phyloP scores from a whole-genome alignment of 805 yeast genomes.

The Komagataella mondaviorum region DNA sequence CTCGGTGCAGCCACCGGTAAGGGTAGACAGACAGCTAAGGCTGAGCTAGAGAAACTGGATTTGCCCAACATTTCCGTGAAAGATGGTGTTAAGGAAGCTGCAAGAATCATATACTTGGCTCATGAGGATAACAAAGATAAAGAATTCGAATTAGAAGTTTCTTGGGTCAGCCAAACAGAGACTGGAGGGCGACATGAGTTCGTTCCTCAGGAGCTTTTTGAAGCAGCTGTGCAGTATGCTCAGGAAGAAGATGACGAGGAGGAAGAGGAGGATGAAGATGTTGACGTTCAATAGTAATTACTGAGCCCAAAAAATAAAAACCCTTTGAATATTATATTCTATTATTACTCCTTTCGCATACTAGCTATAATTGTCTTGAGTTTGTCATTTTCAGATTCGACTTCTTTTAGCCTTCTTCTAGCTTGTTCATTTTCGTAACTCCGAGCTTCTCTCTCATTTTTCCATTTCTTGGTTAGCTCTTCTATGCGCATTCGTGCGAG shows the following conservation, averaged over 20 bases:
- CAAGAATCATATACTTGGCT: slow-evolving; percentile 82
- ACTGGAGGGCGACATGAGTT: slow-evolving; percentile 71
- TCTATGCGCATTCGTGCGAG: slow-evolving; percentile 43
- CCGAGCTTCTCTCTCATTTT: slow-evolving; percentile 58
- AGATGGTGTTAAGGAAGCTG: slow-evolving; percentile 90
- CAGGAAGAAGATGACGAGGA: slow-evolving; percentile 75
- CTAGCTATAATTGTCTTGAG: slow-evolving; percentile 9
- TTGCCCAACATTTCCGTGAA: slow-evolving; percentile 51
- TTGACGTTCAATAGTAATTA: slow-evolving; percentile 8
- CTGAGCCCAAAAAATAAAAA: not conserved
- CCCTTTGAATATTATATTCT: not conserved
- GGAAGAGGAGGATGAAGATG: slow-evolving; percentile 44
- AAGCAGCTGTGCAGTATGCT: slow-evolving; percentile 77
- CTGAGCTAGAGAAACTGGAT: slow-evolving; percentile 86
- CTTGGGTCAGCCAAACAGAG: slow-evolving; percentile 72
- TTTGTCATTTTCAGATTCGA: slow-evolving; percentile 40
- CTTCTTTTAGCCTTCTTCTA: slow-evolving; percentile 30
- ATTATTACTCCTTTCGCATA: not conserved
- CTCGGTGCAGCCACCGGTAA: slow-evolving; percentile 96
- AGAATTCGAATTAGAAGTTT: slow-evolving; percentile 87
- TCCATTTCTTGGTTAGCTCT: slow-evolving; percentile 53
- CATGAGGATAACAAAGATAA: slow-evolving; percentile 98
- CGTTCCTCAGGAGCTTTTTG: slow-evolving; percentile 67
- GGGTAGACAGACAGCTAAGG: slow-evolving; percentile 96
- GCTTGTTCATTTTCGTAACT: slow-evolving; percentile 48